A percentile compares a stretch with the other conserved stretches of the same genome.
Conservation (phyloP, 331 rosid genomes). For the Dryas integrifolia region DNA sequence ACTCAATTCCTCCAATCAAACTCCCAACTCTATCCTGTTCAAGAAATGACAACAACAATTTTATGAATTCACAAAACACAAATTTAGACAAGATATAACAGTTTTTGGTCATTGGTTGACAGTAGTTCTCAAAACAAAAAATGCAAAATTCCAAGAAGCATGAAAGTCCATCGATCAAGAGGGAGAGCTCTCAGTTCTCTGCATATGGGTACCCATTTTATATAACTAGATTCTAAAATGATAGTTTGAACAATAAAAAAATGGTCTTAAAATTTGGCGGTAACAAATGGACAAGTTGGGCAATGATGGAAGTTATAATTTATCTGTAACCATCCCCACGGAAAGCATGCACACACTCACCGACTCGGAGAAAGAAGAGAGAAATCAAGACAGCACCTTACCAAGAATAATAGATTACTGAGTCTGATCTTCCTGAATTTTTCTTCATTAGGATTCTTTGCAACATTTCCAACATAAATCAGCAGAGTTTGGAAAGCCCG, state of each 20-base stretch:
- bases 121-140: too few relatives aligned
- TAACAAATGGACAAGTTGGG: too few relatives aligned
- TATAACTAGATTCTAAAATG: too few relatives aligned
- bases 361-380: background rate
- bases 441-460: constrained; percentile 67
- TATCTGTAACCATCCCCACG: too few relatives aligned
- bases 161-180: too few relatives aligned
- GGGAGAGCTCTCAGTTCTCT: too few relatives aligned
- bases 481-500: constrained; percentile 65
- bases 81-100: background rate
- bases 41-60: background rate
- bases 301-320: too few relatives aligned
- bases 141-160: too few relatives aligned
- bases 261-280: too few relatives aligned
- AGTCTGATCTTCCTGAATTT: constrained; percentile 72
- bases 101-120: too few relatives aligned
- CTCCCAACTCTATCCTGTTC: constrained; percentile 86
- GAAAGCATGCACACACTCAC: background rate
- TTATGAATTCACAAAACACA: background rate
- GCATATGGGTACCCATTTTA: too few relatives aligned
- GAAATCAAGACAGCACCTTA: constrained; percentile 18
- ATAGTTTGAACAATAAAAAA: too few relatives aligned
- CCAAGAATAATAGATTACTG: constrained; percentile 65
- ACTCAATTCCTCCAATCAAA: constrained; percentile 61
- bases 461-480: constrained; percentile 66